Evolutionary conservation across 805 yeast species (phyloP).

Genomic region (Metschnikowia continentalis): DNA sequence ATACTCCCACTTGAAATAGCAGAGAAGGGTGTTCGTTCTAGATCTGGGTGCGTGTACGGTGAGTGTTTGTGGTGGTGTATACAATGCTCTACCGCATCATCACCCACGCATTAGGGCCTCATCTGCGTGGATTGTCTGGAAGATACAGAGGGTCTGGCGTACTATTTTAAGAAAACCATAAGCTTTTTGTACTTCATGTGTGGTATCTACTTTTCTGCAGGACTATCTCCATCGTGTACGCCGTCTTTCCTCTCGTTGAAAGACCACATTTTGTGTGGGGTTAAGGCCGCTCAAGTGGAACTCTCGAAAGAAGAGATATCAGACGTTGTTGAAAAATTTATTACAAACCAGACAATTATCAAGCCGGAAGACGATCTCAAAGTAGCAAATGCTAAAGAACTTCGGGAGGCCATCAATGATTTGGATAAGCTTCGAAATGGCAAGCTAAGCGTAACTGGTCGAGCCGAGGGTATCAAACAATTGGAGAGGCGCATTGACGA

Average conservation of each 20-base stretch:
- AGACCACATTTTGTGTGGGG: neutral
- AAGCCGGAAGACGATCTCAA: constrained; percentile 22
- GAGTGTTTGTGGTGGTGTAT: neutral
- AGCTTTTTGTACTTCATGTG: constrained; percentile 8
- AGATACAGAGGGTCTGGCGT: neutral
- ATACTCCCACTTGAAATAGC: neutral
- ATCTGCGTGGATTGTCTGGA: neutral
- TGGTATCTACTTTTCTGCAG: constrained; percentile 14
- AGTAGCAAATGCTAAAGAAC: constrained; percentile 16
- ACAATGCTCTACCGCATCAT: neutral
- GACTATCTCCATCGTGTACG: neutral
- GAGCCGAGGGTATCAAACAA: neutral
- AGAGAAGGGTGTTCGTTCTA: neutral
- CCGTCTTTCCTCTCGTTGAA: neutral
- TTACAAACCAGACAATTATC: constrained; percentile 7
- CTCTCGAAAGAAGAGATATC: constrained; percentile 5
- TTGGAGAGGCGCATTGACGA: neutral
- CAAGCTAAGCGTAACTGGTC: neutral
- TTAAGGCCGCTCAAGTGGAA: neutral
- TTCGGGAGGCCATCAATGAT: neutral
- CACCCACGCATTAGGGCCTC: neutral
- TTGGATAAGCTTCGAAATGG: constrained; percentile 1
- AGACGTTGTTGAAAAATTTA: constrained; percentile 7
- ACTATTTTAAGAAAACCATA: neutral
- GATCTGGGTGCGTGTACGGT: neutral